phyloP scores from a whole-genome alignment of 257 asterid species.

The Vinca minor region DNA sequence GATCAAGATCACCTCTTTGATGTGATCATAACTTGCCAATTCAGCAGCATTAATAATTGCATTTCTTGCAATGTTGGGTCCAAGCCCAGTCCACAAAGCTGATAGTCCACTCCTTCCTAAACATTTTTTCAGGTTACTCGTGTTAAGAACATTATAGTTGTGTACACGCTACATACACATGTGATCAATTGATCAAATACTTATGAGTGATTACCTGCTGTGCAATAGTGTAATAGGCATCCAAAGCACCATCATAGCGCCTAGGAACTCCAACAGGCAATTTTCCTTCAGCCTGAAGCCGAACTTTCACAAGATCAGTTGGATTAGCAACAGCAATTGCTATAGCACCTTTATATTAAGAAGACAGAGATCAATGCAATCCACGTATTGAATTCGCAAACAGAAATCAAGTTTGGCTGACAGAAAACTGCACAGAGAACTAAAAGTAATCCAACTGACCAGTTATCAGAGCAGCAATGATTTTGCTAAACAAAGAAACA shows the following conservation, averaged over 20 bases:
- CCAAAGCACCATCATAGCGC: conserved; percentile 76
- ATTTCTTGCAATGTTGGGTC: conserved; percentile 87
- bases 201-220: conserved; percentile 49
- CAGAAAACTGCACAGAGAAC: background rate
- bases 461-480: conserved; percentile 72
- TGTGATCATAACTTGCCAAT: conserved; percentile 84
- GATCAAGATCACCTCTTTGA: conserved; percentile 55
- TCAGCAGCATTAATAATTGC: conserved; percentile 93
- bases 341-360: conserved; percentile 61
- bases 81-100: conserved; percentile 91
- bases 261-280: conserved; percentile 54
- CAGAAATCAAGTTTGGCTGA: background rate
- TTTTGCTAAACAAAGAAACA: conserved; percentile 58
- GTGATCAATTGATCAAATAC: background rate
- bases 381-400: background rate
- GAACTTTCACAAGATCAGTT: conserved; percentile 90
- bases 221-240: conserved; percentile 69
- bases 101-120: conserved; percentile 95
- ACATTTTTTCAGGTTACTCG: conserved; percentile 11
- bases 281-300: conserved; percentile 94
- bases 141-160: background rate
- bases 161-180: background rate
- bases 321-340: conserved; percentile 95
- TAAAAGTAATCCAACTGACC: conserved; percentile 38
- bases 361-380: conserved; percentile 14